These are phyloP conservation scores for Funneliformis geosporum DNA, from an alignment of 192 early-diverging fungal species.

Conservation along the genomic window DNA sequence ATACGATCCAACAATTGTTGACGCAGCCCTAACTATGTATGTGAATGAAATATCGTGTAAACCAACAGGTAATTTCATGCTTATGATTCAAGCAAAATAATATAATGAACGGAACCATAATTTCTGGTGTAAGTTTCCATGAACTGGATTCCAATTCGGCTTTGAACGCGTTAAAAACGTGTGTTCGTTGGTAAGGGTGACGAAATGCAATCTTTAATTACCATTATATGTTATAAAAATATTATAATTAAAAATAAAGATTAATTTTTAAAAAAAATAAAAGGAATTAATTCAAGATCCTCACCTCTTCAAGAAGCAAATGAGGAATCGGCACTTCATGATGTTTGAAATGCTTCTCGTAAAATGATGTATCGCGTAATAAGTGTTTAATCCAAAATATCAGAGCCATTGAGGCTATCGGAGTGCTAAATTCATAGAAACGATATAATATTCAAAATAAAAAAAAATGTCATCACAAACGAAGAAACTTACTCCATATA, in stretches of 20 bases:
- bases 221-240: neutral
- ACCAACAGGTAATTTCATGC: neutral
- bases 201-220: constrained; percentile 57
- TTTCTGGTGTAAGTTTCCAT: constrained; percentile 59
- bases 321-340: constrained; percentile 61
- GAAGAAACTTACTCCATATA: constrained; percentile 46
- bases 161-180: constrained; percentile 63
- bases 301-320: constrained; percentile 69
- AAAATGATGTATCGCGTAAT: constrained; percentile 64
- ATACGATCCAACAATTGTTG: constrained; percentile 69
- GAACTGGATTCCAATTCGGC: constrained; percentile 61
- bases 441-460: neutral
- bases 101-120: constrained; percentile 42
- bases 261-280: neutral
- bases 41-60: neutral
- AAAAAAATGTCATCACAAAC: constrained; percentile 14
- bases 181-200: constrained; percentile 66
- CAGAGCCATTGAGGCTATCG: constrained; percentile 57
- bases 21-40: constrained; percentile 61
- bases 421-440: constrained; percentile 38
- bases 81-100: neutral
- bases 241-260: neutral
- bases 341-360: constrained; percentile 68
- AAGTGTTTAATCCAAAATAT: constrained; percentile 67
- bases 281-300: neutral